Percentiles rank a stretch among this genome's conserved stretches.
These are phyloP conservation scores for Aspergillus steynii DNA, from an alignment of 495 filamentous ascomycete genomes.

Conservation along the genomic window DNA sequence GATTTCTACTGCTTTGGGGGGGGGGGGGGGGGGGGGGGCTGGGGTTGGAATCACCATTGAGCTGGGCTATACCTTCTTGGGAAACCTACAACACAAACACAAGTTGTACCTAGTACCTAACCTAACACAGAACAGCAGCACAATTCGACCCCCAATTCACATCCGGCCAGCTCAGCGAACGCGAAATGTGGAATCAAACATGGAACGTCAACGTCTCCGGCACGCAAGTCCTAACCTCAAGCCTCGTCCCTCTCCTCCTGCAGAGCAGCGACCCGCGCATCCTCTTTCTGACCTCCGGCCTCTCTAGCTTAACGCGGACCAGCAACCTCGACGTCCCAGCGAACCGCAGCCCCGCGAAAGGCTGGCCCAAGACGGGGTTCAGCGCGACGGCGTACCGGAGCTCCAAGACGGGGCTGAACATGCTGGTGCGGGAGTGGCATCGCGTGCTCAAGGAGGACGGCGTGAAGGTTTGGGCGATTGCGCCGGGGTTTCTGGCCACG, in stretches of 20 bases:
- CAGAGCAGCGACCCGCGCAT: constrained; percentile 47
- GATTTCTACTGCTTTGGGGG: too few relatives aligned
- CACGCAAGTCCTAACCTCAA: constrained; percentile 44
- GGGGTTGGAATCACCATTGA: too few relatives aligned
- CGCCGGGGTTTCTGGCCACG: constrained; percentile 35
- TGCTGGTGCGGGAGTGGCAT: constrained; percentile 37
- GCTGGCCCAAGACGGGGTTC: constrained; percentile 47
- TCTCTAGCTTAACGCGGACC: constrained; percentile 25
- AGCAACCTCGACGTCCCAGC: constrained; percentile 22
- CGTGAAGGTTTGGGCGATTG: constrained; percentile 37
- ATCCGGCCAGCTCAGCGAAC: constrained; percentile 33
- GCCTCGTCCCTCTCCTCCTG: constrained; percentile 51
- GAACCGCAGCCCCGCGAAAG: constrained; percentile 26
- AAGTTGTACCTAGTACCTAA: too few relatives aligned
- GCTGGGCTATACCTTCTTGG: too few relatives aligned
- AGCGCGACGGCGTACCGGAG: constrained; percentile 34
- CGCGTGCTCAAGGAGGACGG: constrained; percentile 37
- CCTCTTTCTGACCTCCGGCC: constrained; percentile 43
- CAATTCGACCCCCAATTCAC: constrained; percentile 30
- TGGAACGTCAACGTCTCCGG: constrained; percentile 52
- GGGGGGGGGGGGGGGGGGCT: too few relatives aligned
- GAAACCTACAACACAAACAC: too few relatives aligned
- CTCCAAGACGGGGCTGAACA: constrained; percentile 36
- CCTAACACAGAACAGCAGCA: constrained; percentile 30
- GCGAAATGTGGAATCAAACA: constrained; percentile 45